Percentiles rank a stretch among this genome's conserved stretches.
Conservation (phyloP, 2,329 filamentous ascomycete genomes). For the Xylariales sp. region DNA sequence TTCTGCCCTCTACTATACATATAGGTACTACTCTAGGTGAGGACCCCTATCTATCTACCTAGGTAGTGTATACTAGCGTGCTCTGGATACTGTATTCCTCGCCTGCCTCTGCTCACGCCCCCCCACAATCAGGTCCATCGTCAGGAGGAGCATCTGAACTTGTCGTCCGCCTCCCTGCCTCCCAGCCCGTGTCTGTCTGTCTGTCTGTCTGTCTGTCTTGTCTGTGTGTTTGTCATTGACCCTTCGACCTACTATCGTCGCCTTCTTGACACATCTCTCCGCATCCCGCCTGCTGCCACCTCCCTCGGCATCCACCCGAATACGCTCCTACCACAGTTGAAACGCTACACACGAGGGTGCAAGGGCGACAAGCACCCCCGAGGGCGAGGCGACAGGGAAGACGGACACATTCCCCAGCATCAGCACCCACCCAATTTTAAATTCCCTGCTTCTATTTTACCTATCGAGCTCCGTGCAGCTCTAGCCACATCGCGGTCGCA, state of each 20-base stretch:
- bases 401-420: constrained; percentile 27
- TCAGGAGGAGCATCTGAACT: constrained; percentile 18
- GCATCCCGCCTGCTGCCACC: constrained; percentile 12
- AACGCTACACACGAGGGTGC: constrained; percentile 23
- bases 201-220: neutral
- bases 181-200: too few relatives aligned
- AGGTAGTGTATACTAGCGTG: too few relatives aligned
- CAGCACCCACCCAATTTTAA: constrained; percentile 45
- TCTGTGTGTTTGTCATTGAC: constrained; percentile 15
- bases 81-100: neutral
- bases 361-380: constrained; percentile 18
- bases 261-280: constrained; percentile 20
- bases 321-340: constrained; percentile 13
- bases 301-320: neutral
- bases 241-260: constrained; percentile 13
- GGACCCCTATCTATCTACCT: too few relatives aligned
- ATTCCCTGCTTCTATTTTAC: constrained; percentile 41
- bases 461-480: constrained; percentile 6
- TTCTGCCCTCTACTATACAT: too few relatives aligned
- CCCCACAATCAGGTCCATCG: constrained; percentile 14
- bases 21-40: too few relatives aligned
- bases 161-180: neutral
- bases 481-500: constrained; percentile 27
- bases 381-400: constrained; percentile 32
- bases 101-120: neutral